Evolutionary conservation across 805 yeast species (phyloP).

Genomic region (Ogataea philodendri): DNA sequence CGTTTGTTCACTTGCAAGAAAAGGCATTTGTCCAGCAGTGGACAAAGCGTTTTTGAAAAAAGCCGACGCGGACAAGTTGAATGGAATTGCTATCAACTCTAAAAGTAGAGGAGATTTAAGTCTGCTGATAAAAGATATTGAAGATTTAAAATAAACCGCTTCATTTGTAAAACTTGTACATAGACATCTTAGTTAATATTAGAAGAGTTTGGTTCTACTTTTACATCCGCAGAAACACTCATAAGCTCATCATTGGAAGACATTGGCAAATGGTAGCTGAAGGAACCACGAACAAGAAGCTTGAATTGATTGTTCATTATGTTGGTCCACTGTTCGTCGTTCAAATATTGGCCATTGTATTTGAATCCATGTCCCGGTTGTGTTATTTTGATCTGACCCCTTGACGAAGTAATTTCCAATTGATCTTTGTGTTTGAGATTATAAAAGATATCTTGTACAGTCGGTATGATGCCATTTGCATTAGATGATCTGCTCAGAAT

Average conservation of each 20-base stretch:
- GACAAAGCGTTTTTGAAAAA: slow-evolving; percentile 44
- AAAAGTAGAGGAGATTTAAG: slow-evolving; percentile 46
- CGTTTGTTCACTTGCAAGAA: slow-evolving; percentile 54
- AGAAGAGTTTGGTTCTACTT: slow-evolving; percentile 15
- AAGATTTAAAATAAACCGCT: slow-evolving; percentile 28
- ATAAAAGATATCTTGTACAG: slow-evolving; percentile 24
- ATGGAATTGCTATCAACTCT: slow-evolving; percentile 23
- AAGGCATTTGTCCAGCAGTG: slow-evolving; percentile 57
- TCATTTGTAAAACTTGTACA: no score
- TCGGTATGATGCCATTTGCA: slow-evolving; percentile 7
- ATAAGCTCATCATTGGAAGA: slow-evolving; percentile 27
- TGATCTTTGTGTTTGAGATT: slow-evolving; percentile 22
- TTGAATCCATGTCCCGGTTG: slow-evolving; percentile 31
- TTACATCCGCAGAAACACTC: slow-evolving; percentile 30
- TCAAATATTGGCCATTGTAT: slow-evolving; percentile 24
- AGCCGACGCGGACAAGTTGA: slow-evolving; percentile 22
- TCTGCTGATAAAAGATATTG: slow-evolving; percentile 35
- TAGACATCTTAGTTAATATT: no score
- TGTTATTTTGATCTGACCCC: slow-evolving; percentile 33
- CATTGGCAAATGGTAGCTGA: slow-evolving; percentile 33
- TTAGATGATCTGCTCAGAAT: slow-evolving; percentile 18
- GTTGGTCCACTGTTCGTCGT: slow-evolving; percentile 31
- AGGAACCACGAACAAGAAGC: slow-evolving; percentile 33
- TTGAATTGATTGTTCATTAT: slow-evolving; percentile 30
- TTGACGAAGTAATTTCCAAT: slow-evolving; percentile 13